Conservation (phyloP, 73 alveolate species). For the Effrenium voratum region DNA sequence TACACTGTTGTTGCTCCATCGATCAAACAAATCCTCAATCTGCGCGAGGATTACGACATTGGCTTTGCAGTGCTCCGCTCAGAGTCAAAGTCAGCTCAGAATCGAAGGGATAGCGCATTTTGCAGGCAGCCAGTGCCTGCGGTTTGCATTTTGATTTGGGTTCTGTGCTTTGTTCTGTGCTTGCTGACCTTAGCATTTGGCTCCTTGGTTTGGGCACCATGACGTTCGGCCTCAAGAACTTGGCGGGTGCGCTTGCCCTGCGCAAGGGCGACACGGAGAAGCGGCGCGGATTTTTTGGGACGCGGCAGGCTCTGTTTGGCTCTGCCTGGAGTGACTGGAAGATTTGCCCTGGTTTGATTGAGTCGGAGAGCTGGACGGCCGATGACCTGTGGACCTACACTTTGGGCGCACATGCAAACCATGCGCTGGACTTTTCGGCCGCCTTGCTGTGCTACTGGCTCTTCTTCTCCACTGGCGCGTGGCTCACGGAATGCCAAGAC, state of each 20-base stretch:
- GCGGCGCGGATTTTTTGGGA: slow-evolving; percentile 47
- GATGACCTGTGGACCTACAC: slow-evolving; percentile 42
- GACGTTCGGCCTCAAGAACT: slow-evolving; percentile 49
- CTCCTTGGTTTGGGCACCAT: not conserved
- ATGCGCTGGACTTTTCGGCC: slow-evolving; percentile 25
- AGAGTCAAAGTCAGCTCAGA: no score
- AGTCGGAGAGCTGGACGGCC: slow-evolving; percentile 11
- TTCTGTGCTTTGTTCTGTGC: not conserved
- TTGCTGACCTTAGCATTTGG: not conserved
- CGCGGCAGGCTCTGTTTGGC: slow-evolving; percentile 32
- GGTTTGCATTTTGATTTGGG: not conserved
- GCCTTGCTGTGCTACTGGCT: slow-evolving; percentile 56
- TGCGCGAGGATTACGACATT: slow-evolving; percentile 45
- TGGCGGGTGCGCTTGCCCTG: slow-evolving; percentile 31
- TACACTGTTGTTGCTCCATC: not conserved
- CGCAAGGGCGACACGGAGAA: slow-evolving; percentile 2
- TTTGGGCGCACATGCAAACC: slow-evolving; percentile 61
- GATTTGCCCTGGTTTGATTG: not conserved
- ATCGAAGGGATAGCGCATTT: no score
- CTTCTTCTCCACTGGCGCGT: slow-evolving; percentile 40
- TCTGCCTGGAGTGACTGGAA: not conserved
- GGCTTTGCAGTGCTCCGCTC: slow-evolving; percentile 48
- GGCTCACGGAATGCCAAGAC: slow-evolving; percentile 41
- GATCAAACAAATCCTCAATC: not conserved
- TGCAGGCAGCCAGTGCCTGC: no score